Percentiles rank a stretch among this genome's conserved stretches.
These are phyloP conservation scores for Sanguinoderma infundibulare DNA, from an alignment of 1,284 basidiomycete genomes.

Conservation along the genomic window DNA sequence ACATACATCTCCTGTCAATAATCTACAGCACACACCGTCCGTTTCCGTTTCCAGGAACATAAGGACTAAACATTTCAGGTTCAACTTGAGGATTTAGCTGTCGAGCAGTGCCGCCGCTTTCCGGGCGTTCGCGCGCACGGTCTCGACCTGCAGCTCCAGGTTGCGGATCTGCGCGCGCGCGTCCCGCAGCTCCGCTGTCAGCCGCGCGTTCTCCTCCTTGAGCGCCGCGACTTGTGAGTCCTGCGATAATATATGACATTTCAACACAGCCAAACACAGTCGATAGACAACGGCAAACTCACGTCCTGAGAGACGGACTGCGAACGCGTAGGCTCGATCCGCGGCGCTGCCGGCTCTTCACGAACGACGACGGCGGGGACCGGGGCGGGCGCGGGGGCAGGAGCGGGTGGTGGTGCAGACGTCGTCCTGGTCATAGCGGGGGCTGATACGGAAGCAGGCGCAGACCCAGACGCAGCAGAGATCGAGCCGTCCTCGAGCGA, in stretches of 20 bases:
- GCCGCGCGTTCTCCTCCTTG: slow-evolving; percentile 62
- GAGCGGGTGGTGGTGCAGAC: slow-evolving; percentile 40
- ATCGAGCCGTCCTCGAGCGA: slow-evolving; percentile 63
- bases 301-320: slow-evolving; percentile 22
- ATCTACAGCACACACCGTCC: neutral
- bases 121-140: slow-evolving; percentile 71
- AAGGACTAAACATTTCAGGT: too few relatives aligned
- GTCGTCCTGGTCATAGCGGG: slow-evolving; percentile 35
- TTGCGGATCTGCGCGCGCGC: slow-evolving; percentile 69
- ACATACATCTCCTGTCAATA: neutral
- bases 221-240: slow-evolving; percentile 35
- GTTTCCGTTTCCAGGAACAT: neutral
- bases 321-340: slow-evolving; percentile 29
- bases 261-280: neutral
- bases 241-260: slow-evolving; percentile 20
- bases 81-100: slow-evolving; percentile 18
- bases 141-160: slow-evolving; percentile 84
- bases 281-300: neutral
- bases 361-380: slow-evolving; percentile 26
- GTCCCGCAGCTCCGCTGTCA: slow-evolving; percentile 72
- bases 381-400: slow-evolving; percentile 33
- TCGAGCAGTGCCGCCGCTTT: slow-evolving; percentile 54
- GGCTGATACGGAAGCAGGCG: slow-evolving; percentile 33
- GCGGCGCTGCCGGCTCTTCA: slow-evolving; percentile 16
- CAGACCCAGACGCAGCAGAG: slow-evolving; percentile 38